These are phyloP conservation scores for Venturia carpophila DNA, from an alignment of 2,329 filamentous ascomycete genomes.

Conservation along the genomic window DNA sequence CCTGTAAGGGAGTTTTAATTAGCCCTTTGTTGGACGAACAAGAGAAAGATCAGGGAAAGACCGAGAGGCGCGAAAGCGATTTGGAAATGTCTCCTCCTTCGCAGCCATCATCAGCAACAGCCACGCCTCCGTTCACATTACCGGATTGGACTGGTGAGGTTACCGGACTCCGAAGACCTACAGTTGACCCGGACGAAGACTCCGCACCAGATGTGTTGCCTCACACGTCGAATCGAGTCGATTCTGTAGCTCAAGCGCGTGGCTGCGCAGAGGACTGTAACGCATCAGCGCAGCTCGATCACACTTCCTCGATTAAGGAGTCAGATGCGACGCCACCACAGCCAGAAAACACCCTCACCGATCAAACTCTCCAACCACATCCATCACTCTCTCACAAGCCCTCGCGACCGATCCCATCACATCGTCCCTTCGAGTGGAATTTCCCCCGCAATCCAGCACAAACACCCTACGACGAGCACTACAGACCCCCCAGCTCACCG, in stretches of 20 bases:
- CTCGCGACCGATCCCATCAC: not conserved
- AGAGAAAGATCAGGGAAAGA: not conserved
- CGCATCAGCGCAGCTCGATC: not conserved
- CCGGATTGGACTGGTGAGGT: not conserved
- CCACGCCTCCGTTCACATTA: not conserved
- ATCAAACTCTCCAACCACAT: too few species aligned
- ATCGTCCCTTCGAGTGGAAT: not conserved
- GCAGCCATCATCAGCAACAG: not conserved
- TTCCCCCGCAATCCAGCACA: not conserved
- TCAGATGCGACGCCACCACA: not conserved
- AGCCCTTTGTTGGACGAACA: not conserved
- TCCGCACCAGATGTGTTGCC: not conserved
- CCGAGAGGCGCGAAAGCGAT: too few species aligned
- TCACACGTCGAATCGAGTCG: not conserved
- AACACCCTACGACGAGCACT: not conserved
- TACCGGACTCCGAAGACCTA: not conserved
- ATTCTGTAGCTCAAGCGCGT: not conserved
- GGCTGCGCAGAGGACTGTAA: not conserved
- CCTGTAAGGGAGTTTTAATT: not conserved
- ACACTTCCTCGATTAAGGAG: not conserved
- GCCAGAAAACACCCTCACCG: not conserved
- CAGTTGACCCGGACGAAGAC: not conserved
- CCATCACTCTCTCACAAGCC: too few species aligned
- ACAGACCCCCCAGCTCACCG: not conserved
- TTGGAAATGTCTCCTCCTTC: not conserved